Evolutionary conservation across 441 rosid genomes (phyloP).

Genomic region (Geranium incanum): DNA sequence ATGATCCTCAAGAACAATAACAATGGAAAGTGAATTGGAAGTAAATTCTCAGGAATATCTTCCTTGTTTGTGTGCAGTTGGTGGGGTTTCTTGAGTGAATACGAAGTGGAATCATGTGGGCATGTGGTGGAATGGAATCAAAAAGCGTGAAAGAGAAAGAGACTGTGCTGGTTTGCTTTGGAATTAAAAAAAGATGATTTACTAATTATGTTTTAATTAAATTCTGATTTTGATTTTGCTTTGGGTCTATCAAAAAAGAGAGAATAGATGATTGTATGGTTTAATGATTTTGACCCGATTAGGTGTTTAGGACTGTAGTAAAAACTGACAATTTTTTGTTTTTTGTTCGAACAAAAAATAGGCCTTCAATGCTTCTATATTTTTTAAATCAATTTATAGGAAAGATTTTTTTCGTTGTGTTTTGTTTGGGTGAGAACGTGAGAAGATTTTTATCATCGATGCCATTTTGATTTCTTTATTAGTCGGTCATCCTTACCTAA

Average conservation of each 20-base stretch:
- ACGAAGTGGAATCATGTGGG: constrained; percentile 4
- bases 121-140: constrained; percentile 4
- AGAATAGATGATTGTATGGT: background rate
- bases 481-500: background rate
- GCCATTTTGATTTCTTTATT: constrained; percentile 6
- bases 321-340: background rate
- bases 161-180: background rate
- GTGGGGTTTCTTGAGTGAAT: background rate
- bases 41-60: no score
- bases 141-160: background rate
- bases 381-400: background rate
- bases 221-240: background rate
- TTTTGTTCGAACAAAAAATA: background rate
- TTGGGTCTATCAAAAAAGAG: background rate
- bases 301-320: constrained; percentile 6
- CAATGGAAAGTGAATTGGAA: background rate
- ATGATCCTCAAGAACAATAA: background rate
- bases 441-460: constrained; percentile 1
- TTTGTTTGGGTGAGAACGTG: constrained; percentile 6
- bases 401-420: background rate
- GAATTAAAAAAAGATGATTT: background rate
- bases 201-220: background rate
- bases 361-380: background rate
- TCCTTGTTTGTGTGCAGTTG: no score
- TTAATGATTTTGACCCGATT: constrained; percentile 1